Percentiles rank a stretch among this genome's conserved stretches.
Conservation (phyloP, 108 stramenopile species). For the Stephanodiscus minutulus region DNA sequence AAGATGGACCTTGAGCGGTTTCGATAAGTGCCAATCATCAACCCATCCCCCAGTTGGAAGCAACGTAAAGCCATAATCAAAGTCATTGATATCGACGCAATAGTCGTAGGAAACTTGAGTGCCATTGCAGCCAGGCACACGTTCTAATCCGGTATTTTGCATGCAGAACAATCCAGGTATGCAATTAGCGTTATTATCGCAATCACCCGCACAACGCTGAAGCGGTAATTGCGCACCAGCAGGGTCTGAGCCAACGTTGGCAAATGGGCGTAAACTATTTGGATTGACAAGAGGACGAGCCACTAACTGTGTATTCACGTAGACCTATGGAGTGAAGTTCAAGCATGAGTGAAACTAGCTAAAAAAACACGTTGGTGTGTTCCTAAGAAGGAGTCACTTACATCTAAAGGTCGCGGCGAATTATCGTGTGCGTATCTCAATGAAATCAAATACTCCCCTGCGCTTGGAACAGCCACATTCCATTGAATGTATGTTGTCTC, state of each 20-base stretch:
- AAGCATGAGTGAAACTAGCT: not conserved
- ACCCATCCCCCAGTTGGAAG: constrained; percentile 27
- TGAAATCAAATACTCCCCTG: constrained; percentile 27
- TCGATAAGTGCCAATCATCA: constrained; percentile 28
- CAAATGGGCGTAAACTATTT: not conserved
- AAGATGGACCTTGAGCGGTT: constrained; percentile 20
- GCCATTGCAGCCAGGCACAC: constrained; percentile 28
- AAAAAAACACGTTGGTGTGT: not conserved
- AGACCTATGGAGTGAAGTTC: not conserved
- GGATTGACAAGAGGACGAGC: constrained; percentile 10
- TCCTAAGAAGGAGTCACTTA: not conserved
- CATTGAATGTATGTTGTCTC: constrained; percentile 27
- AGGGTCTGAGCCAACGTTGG: constrained; percentile 3
- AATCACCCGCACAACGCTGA: constrained; percentile 38
- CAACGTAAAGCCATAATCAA: constrained; percentile 25
- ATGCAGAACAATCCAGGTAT: constrained; percentile 26
- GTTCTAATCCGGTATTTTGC: constrained; percentile 15
- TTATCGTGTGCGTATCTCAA: constrained; percentile 37
- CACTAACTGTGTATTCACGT: constrained; percentile 14
- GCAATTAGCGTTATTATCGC: constrained; percentile 37
- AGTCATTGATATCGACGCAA: constrained; percentile 37
- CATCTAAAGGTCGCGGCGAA: constrained; percentile 19
- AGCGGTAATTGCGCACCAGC: constrained; percentile 13
- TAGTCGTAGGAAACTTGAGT: constrained; percentile 1
- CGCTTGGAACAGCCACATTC: constrained; percentile 28